Evolutionary conservation across 371 early-diverging fungal species (phyloP), one percentile per base, ranked within the genome.

Genomic region (Circinella umbellata): DNA sequence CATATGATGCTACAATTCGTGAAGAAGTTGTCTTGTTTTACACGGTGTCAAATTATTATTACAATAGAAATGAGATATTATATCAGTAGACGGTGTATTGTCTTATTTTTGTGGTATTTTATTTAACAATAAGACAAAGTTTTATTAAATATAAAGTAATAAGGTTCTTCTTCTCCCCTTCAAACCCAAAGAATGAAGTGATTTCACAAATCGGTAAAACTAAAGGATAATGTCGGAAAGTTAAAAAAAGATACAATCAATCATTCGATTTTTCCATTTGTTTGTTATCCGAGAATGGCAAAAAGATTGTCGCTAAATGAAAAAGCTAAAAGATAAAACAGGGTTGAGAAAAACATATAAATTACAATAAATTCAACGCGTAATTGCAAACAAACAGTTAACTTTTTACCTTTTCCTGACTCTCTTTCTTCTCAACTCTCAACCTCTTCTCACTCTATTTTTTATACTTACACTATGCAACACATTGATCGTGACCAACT

Each of bases 401-500:
- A 27, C 11, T 11, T 42, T 42, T 42, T 66, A 57, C 15, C n/a
- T 36, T 34, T 35, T n/a, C 46, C 46, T 63, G 34, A 54, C 17
- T 35, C 51, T 39, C 53, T 18, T 36, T 42, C 42, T 9, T 42
- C 42, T 9, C 11, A 27, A 27, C 11, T 11, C 11, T 1, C 11
- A 61, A 46, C 15, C n/a, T 36, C 36, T 35, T n/a, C 47, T 55
- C 60, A 57, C 49, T 59, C 63, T 34, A 63, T 11, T 42, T 10
- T 42, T 42, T 11, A 63, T 39, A 59, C 8, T 37, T 36, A 27
- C 60, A 71, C 17, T 35, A 80, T 83, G 81, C 74, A 86, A 69
- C 83, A 83, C 72, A 86, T 92, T 73, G 92, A 92, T 62, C 79
- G 82, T 66, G 73, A 81, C 48, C 74, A 85, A 39, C 80, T 93